Evolutionary conservation across 179 eudicot species (phyloP).

Genomic region (Actinidia arguta): DNA sequence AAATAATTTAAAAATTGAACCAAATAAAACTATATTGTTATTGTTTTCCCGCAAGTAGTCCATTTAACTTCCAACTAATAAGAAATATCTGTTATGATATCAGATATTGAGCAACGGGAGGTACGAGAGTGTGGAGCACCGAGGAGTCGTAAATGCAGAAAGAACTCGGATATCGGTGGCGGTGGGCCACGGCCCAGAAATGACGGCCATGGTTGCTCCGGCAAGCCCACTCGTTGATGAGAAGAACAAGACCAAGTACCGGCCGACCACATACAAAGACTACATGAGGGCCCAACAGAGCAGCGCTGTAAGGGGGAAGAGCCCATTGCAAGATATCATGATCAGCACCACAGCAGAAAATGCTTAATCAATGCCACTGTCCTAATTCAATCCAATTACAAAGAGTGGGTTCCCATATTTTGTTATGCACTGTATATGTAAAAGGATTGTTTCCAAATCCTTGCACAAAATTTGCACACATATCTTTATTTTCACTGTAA

Average conservation of each 20-base stretch:
- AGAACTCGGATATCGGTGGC: constrained; percentile 29
- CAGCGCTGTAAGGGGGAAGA: constrained; percentile 27
- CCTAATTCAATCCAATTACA: too few relatives aligned
- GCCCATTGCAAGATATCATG: constrained; percentile 23
- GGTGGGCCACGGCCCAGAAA: constrained; percentile 32
- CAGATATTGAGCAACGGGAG: constrained; percentile 23
- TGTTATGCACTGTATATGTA: too few relatives aligned
- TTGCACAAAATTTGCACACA: too few relatives aligned
- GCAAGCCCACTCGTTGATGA: constrained; percentile 21
- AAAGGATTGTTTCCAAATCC: too few relatives aligned
- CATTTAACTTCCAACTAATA: too few relatives aligned
- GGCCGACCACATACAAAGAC: constrained; percentile 30
- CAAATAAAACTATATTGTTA: too few relatives aligned
- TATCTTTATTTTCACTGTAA: too few relatives aligned
- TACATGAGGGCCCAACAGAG: constrained; percentile 30
- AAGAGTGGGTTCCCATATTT: too few relatives aligned
- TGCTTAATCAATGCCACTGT: too few relatives aligned
- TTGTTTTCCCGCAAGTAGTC: too few relatives aligned
- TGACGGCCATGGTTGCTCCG: constrained; percentile 23
- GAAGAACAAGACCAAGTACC: neutral
- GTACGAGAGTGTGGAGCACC: constrained; percentile 29
- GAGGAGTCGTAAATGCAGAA: constrained; percentile 17
- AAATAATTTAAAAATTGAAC: too few relatives aligned
- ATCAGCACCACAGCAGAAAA: neutral
- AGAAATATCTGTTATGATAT: too few relatives aligned